These are phyloP conservation scores for Thelonectria discophora DNA, from an alignment of 2,329 filamentous ascomycete genomes.

Conservation along the genomic window DNA sequence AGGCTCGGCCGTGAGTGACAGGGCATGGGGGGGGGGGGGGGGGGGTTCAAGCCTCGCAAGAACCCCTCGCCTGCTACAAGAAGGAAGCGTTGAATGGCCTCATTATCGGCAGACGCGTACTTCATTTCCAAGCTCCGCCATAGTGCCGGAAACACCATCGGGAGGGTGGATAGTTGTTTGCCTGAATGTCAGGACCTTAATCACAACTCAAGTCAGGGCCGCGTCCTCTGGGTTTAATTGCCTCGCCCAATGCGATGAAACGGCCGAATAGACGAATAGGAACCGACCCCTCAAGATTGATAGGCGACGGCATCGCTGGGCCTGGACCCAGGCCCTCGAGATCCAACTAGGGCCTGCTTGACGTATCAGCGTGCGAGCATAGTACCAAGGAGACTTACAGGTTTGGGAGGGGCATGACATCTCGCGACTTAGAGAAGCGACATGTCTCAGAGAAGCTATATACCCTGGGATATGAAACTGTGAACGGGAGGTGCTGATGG, in stretches of 20 bases:
- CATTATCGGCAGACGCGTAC: conserved; percentile 21
- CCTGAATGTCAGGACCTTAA: neutral
- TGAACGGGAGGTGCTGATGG: neutral
- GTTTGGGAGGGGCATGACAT: neutral
- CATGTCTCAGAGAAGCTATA: neutral
- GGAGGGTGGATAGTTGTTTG: neutral
- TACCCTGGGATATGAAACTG: neutral
- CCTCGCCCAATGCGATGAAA: conserved; percentile 5
- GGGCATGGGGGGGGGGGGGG: neutral
- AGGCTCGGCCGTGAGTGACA: neutral
- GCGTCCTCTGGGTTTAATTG: conserved; percentile 8
- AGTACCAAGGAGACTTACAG: neutral
- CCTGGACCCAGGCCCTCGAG: neutral
- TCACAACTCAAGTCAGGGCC: conserved; percentile 1
- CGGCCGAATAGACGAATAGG: neutral
- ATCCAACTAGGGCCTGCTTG: conserved; percentile 1
- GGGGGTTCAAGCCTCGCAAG: neutral
- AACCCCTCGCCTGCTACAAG: neutral
- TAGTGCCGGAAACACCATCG: neutral
- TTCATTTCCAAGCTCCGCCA: conserved; percentile 21
- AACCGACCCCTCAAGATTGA: conserved; percentile 1
- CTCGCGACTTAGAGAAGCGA: neutral
- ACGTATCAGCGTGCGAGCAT: neutral
- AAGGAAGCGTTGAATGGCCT: conserved; percentile 2
- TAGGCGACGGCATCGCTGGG: neutral